Evolutionary conservation across 1,284 basidiomycete genomes (phyloP), one percentile per base, ranked within the genome.

Genomic region (Nidula niveotomentosa): DNA sequence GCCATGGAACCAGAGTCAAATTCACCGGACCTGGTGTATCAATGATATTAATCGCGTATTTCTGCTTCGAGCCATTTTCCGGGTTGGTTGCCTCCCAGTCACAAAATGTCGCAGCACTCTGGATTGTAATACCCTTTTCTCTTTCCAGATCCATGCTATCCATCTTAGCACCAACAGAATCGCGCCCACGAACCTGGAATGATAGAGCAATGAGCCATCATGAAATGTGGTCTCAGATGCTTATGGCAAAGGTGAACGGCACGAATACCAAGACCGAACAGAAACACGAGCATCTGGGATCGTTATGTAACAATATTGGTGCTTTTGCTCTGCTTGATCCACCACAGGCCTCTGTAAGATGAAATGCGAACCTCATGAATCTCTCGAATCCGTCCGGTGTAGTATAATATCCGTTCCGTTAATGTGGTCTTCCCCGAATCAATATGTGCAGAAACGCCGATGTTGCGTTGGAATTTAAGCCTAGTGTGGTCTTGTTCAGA

Each of bases 61-160:
- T 92, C 65, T 93, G 82, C 70, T 85, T 88, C 51, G 81, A 79
- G 48, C 81, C 83, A 36, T 80, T 86, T 12, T 76, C 72, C 34
- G 88, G 84, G 58, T 87, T 79, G 15, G 79, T 83, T 0, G 93
- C 85, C 50, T 90, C 82, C 97, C 97, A 99, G 71, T 97, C 94
- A 67, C 94, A 97, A 74, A 96, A 99, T 0, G 97, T 99, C 1
- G 97, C 97, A 3, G 97, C 96, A 65, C 92, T 95, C 75, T 99
- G 96, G 62, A 99, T 99, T 34, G 97, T 99, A 67, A 99, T 99
- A 49, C 96, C 97, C 76, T 99, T 99, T 75, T 99, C 97, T 49
- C 96, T 82, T 72, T 99, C 97, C 7, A 99, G 81, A 64, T 99
- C 97, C 96, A 99, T 99, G 66, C 90, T 93, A 75, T 99, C 96